Evolutionary conservation across 2,329 filamentous ascomycete species (phyloP), one percentile per base, ranked within the genome.

Genomic region (Xylariales sp.): DNA sequence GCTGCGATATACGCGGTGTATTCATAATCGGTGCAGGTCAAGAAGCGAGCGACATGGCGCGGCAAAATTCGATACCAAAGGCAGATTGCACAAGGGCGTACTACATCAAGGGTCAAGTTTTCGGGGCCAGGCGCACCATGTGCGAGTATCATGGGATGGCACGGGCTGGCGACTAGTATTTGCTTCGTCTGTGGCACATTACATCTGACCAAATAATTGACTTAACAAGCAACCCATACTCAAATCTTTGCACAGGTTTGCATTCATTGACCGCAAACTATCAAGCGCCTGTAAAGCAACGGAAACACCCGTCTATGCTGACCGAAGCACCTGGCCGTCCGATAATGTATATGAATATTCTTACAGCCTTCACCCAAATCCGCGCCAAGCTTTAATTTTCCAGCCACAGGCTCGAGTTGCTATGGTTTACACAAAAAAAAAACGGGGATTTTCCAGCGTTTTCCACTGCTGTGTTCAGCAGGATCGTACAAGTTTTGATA

Each of bases 251-350:
- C 24, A 27, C 7, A 27, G 7, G 24, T 8, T 27, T n/a, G 24
- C 24, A 27, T 27, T 27, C 24, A n/a, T n/a, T n/a, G 7, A 27
- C 24, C 24, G 24, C 24, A 27, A 27, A 27, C n/a, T n/a, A 27
- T 27, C 24, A 8, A 27, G 24, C 24, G 24, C 8, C n/a, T n/a
- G 7, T 27, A n/a, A n/a, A n/a, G 24, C 8, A n/a, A 27, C 8
- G 24, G n/a, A 27, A 27, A 27, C 24, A 27, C 24, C 24, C n/a
- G 24, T 27, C 24, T 27, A 27, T 27, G 24, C 24, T 27, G 24
- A 8, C 24, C n/a, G 22, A 38, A 38, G 28, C 35, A 38, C 35
- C 35, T 38, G 35, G 25, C 35, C 28, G 28, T 38, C 22, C 35
- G 35, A 15, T 24, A 21, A 15, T 38, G 28, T 38, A 24, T 38